Conservation (phyloP, 129 eudicot species). For the Heracleum sosnowskyi region DNA sequence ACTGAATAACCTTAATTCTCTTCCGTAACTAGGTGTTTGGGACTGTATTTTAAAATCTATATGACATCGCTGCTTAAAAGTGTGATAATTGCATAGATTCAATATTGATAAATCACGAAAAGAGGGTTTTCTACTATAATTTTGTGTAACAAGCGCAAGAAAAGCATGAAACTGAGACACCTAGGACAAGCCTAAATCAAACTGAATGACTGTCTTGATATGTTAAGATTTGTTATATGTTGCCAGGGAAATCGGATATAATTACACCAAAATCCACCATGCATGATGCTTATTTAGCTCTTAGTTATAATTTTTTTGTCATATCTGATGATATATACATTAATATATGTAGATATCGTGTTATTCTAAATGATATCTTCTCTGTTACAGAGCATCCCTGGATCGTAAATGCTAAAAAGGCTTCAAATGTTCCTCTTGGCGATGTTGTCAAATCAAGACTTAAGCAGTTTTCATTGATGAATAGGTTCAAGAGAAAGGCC, state of each 20-base stretch:
- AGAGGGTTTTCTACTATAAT: background rate
- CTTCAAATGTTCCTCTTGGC: conserved; percentile 88
- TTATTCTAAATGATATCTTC: background rate
- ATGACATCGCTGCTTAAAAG: background rate
- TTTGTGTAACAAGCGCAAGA: background rate
- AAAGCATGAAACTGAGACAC: background rate
- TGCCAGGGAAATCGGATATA: background rate
- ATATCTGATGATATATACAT: background rate
- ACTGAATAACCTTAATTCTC: background rate
- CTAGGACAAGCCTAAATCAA: background rate
- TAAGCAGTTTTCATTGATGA: conserved; percentile 93
- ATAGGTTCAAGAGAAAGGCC: conserved; percentile 94
- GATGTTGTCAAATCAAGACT: conserved; percentile 88
- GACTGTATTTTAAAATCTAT: background rate
- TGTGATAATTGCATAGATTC: background rate
- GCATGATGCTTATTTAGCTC: background rate
- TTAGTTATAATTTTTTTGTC: background rate
- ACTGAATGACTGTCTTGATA: background rate
- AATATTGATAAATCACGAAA: too few species aligned
- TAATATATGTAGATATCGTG: background rate
- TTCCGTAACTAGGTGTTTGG: background rate
- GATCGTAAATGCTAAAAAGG: conserved; percentile 89
- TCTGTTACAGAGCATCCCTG: conserved; percentile 58
- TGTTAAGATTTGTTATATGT: background rate
- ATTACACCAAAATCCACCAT: background rate